Base-by-base conservation (phyloP, 805 yeast genomes). In the Danielia oregonensis region DNA sequence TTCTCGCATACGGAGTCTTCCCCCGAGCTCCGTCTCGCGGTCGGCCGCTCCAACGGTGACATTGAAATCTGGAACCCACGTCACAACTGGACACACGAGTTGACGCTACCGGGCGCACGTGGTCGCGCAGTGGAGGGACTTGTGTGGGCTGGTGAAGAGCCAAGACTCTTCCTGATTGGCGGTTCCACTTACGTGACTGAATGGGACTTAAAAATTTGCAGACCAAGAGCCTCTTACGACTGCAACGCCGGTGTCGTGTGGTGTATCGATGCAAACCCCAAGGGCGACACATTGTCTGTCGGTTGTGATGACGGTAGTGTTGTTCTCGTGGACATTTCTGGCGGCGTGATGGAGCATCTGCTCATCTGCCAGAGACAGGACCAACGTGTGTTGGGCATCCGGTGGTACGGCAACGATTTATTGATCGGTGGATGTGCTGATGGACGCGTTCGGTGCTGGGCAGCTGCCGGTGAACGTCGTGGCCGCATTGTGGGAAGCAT, bases 221-320 rank as follows among this genome's bases (percentile, higher is more conserved):
- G 73, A 35, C 95, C 96, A 4, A 53, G 76, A 32, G 71, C 68
- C 31, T 85, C 88, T 56, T 79, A 79, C 52, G 95, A 89, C 55
- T 86, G 96, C 64, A 86, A 88, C 55, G 85, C 95, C 3, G 97
- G 97, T 23, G 80, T 87, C 12, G 83, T 88, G 36, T 93, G 98
- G 98, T 85, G 95, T 6, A 60, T 89, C 30, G 79, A 83, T 4
- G 76, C 79, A 15, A 80, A 79, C 43, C 70, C 72, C 16, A 63
- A 72, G 15, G 84, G 81, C 30, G 62, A 72, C 39, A 77, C 71
- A 48, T 63, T 93, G 23, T 86, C 96, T 1, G 85, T 86, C 1
- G 98, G 97, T 3, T 91, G 97, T 59, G 98, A 93, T 48, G 94
- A 89, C 54, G 98, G 98, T 16, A 70, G 86, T 5, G 88, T 91